These are phyloP conservation scores for Rachicladosporium sp. DNA, from an alignment of 2,329 filamentous ascomycete genomes.

Conservation along the genomic window DNA sequence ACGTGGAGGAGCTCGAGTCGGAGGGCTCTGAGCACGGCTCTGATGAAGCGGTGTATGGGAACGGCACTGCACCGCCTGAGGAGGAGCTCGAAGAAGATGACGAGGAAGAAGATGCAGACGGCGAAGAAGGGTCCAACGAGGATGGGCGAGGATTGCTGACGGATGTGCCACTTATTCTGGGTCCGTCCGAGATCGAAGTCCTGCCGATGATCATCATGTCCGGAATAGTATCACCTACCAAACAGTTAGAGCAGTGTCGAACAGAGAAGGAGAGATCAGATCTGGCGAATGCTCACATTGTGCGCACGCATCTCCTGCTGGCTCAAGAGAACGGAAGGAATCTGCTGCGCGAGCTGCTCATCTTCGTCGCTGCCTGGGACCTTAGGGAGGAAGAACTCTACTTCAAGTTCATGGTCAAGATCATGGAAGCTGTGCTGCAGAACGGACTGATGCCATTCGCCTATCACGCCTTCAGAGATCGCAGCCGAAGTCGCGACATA, in stretches of 20 bases:
- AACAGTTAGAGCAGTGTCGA: slow-evolving; percentile 40
- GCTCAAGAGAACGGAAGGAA: slow-evolving; percentile 86
- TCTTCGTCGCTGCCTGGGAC: slow-evolving; percentile 96
- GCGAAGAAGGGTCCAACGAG: slow-evolving; percentile 48
- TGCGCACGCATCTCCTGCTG: slow-evolving; percentile 77
- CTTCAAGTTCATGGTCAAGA: slow-evolving; percentile 92
- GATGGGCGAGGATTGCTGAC: slow-evolving; percentile 75
- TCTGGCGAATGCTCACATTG: slow-evolving; percentile 71
- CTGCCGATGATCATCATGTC: slow-evolving; percentile 96
- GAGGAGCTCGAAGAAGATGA: slow-evolving; percentile 53
- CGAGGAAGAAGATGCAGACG: slow-evolving; percentile 61
- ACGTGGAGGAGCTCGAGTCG: slow-evolving; percentile 4
- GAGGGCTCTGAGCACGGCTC: background rate
- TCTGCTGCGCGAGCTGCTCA: slow-evolving; percentile 75
- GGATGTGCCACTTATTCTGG: slow-evolving; percentile 86
- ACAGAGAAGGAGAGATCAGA: slow-evolving; percentile 42
- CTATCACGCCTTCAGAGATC: slow-evolving; percentile 77
- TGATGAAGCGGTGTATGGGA: background rate
- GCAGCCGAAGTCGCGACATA: slow-evolving; percentile 67
- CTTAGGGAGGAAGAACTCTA: slow-evolving; percentile 86
- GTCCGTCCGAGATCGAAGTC: slow-evolving; percentile 90
- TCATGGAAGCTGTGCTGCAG: slow-evolving; percentile 83
- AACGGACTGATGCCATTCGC: slow-evolving; percentile 83
- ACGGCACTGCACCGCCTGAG: slow-evolving; percentile 22
- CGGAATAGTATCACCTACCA: slow-evolving; percentile 74